Evolutionary conservation across 208 protist species (phyloP).

Genomic region (Acanthamoeba castellanii): DNA sequence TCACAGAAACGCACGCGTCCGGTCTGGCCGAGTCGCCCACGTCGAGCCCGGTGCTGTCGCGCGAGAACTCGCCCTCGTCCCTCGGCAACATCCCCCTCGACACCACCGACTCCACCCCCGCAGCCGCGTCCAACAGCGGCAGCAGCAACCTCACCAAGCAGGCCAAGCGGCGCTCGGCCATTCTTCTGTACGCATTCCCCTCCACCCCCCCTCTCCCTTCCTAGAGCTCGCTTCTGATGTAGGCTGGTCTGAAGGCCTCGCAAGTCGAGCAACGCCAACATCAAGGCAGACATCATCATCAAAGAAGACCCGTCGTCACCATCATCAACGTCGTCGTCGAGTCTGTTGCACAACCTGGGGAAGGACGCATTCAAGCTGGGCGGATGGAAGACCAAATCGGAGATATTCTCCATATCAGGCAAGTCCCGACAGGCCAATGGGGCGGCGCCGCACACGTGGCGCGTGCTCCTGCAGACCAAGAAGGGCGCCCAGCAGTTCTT

Average conservation of each 20-base stretch:
- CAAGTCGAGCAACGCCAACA: not conserved
- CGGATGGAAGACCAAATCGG: constrained; percentile 27
- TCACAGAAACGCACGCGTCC: not conserved
- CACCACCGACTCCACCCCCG: not conserved
- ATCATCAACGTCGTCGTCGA: not conserved
- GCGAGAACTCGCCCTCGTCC: constrained; percentile 13
- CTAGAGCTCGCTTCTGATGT: not conserved
- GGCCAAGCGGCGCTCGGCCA: not conserved
- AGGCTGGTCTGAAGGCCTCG: not conserved
- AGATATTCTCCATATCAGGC: not conserved
- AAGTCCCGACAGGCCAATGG: not conserved
- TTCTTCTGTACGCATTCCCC: not conserved
- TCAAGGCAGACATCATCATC: not conserved
- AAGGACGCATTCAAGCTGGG: constrained; percentile 26
- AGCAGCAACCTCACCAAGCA: not conserved
- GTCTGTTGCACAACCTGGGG: not conserved
- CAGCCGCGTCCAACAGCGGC: not conserved
- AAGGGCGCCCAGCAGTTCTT: constrained; percentile 36
- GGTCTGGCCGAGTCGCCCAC: not conserved
- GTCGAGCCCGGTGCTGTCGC: not conserved
- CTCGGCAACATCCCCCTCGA: not conserved
- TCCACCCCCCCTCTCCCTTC: not conserved
- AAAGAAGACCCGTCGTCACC: not conserved
- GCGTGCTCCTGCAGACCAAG: constrained; percentile 12
- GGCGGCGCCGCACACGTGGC: not conserved